Percentiles rank a stretch among this genome's conserved stretches.
phyloP scores from a whole-genome alignment of 257 asterid genomes.

The Cinchona pubescens region DNA sequence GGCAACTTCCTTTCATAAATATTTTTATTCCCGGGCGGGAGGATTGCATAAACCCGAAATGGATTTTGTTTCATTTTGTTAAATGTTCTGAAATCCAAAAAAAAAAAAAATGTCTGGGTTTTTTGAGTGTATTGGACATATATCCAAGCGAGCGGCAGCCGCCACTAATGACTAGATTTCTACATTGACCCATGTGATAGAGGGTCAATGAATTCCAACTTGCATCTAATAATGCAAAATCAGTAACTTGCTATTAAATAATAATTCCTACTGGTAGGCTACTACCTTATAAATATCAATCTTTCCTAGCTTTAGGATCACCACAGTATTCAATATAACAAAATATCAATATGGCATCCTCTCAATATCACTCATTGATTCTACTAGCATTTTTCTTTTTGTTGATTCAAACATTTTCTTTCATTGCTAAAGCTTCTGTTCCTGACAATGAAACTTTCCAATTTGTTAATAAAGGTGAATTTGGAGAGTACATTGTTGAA shows the following conservation, averaged over 20 bases:
- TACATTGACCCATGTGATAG: not conserved
- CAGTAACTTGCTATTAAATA: no score
- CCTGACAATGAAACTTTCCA: constrained; percentile 32
- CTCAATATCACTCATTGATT: not conserved
- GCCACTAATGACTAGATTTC: not conserved
- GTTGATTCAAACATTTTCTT: constrained; percentile 4
- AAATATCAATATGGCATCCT: constrained; percentile 3
- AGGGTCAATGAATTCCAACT: not conserved
- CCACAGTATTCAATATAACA: not conserved
- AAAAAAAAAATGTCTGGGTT: no score
- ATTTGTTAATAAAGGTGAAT: constrained; percentile 29
- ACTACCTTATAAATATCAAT: not conserved
- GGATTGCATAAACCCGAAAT: not conserved
- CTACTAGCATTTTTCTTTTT: not conserved
- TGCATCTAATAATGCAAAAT: not conserved
- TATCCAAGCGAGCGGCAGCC: not conserved
- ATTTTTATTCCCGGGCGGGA: not conserved
- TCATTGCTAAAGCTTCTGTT: constrained; percentile 25
- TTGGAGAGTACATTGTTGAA: constrained; percentile 24
- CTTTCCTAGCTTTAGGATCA: not conserved
- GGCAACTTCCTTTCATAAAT: not conserved
- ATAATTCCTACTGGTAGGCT: not conserved
- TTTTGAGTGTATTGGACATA: not conserved
- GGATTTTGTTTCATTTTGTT: not conserved
- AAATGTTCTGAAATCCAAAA: not conserved